phyloP scores from a whole-genome alignment of 345 rosid genomes.

The Gossypium ekmanianum region DNA sequence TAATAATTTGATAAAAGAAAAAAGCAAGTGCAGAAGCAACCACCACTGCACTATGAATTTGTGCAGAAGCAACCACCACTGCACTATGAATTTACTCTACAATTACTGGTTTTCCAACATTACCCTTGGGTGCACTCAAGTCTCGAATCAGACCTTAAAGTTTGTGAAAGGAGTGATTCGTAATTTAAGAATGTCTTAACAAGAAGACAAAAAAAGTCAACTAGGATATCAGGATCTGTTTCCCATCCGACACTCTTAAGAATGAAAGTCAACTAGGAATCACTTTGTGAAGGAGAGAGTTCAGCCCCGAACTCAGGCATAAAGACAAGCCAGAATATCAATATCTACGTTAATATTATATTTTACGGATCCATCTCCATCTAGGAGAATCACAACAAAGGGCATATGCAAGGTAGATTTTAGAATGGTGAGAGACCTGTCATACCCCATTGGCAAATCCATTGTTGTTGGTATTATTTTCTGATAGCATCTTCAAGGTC shows the following conservation, averaged over 20 bases:
- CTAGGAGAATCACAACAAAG: too few relatives aligned
- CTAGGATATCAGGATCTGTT: conserved; percentile 17
- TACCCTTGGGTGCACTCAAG: conserved; percentile 7
- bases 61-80: conserved; percentile 23
- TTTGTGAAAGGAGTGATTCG: neutral
- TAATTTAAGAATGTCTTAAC: conserved; percentile 9
- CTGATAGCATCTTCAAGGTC: too few relatives aligned
- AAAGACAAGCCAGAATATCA: neutral
- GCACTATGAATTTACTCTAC: neutral
- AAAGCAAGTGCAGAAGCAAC: neutral
- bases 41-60: conserved; percentile 18
- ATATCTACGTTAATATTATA: too few relatives aligned
- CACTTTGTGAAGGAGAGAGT: neutral
- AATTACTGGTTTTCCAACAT: conserved; percentile 1
- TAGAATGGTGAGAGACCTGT: too few relatives aligned
- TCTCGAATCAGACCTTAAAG: neutral
- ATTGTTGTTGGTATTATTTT: too few relatives aligned
- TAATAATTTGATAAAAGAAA: too few relatives aligned
- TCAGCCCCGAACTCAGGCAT: conserved; percentile 20
- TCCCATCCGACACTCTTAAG: neutral
- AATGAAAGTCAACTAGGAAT: conserved; percentile 23
- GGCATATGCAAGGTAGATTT: too few relatives aligned
- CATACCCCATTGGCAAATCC: too few relatives aligned
- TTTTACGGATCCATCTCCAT: too few relatives aligned
- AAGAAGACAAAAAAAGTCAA: conserved; percentile 25